A percentile compares a stretch with the other conserved stretches of the same genome.
These are phyloP conservation scores for Tolypocladium pustulatum DNA, from an alignment of 2,329 filamentous ascomycete genomes.

Conservation along the genomic window DNA sequence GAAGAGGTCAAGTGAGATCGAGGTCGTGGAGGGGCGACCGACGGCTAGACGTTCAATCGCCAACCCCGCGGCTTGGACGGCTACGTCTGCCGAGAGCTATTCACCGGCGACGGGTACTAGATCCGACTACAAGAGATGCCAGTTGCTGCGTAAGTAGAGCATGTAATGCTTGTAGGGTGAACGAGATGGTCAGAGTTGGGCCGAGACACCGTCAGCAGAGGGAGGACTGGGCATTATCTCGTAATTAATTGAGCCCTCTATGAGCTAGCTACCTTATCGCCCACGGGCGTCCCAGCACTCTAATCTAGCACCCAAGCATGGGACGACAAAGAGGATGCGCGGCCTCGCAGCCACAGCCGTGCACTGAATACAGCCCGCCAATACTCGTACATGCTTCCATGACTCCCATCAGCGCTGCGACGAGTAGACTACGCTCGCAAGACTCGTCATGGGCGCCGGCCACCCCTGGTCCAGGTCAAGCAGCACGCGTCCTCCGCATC, in stretches of 20 bases:
- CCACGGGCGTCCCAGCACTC: not conserved
- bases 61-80: not conserved
- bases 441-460: not conserved
- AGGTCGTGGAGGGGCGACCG: too few relatives aligned
- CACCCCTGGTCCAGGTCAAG: not conserved
- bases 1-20: not conserved
- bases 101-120: not conserved
- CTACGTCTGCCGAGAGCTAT: not conserved
- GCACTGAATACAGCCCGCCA: not conserved
- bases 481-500: not conserved
- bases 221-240: not conserved
- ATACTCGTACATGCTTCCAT: not conserved
- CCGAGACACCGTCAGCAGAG: not conserved
- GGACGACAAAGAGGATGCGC: not conserved
- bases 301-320: not conserved
- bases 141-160: too few relatives aligned
- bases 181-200: not conserved
- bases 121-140: not conserved
- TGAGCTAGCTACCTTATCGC: too few relatives aligned
- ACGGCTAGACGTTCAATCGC: not conserved
- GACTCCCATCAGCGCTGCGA: not conserved
- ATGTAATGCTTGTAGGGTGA: not conserved
- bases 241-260: not conserved
- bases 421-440: not conserved
- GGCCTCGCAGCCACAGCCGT: conserved; percentile 1